A percentile compares a stretch with the other conserved stretches of the same genome.
phyloP scores from a whole-genome alignment of 1,284 basidiomycete genomes.

The Stygiomarasmius scandens region DNA sequence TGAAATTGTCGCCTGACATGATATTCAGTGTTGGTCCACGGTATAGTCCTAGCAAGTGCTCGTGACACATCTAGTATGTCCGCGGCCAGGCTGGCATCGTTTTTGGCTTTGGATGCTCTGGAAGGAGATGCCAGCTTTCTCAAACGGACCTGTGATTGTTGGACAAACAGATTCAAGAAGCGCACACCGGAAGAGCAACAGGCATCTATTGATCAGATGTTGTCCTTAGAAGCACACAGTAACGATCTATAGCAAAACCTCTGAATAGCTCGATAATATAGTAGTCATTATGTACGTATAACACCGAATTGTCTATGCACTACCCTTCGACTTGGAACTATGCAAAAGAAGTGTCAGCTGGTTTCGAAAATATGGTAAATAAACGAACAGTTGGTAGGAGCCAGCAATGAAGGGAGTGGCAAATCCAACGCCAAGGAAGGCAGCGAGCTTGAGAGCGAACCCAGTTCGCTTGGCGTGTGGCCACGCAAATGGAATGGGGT shows the following conservation, averaged over 20 bases:
- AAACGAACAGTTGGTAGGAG: slow-evolving; percentile 65
- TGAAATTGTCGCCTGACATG: background rate
- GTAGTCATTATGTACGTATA: too few relatives aligned
- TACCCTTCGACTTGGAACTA: slow-evolving; percentile 37
- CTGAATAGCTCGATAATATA: background rate
- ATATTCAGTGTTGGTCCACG: slow-evolving; percentile 63
- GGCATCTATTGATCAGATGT: slow-evolving; percentile 1
- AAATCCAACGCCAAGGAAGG: slow-evolving; percentile 63
- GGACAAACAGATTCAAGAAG: slow-evolving; percentile 24
- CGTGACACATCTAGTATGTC: slow-evolving; percentile 48
- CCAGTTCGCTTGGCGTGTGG: slow-evolving; percentile 53
- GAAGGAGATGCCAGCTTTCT: slow-evolving; percentile 66
- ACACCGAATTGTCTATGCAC: background rate
- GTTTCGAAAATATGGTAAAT: slow-evolving; percentile 2
- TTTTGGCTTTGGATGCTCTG: slow-evolving; percentile 64
- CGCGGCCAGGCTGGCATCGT: slow-evolving; percentile 61
- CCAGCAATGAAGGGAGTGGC: slow-evolving; percentile 68
- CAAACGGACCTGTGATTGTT: slow-evolving; percentile 65
- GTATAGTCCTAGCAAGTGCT: slow-evolving; percentile 60
- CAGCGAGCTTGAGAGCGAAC: slow-evolving; percentile 61
- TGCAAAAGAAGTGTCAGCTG: slow-evolving; percentile 9
- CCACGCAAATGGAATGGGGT: slow-evolving; percentile 65
- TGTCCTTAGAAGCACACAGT: slow-evolving; percentile 10
- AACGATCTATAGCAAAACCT: slow-evolving; percentile 8
- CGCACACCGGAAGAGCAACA: slow-evolving; percentile 8